A percentile compares a stretch with the other conserved stretches of the same genome.
phyloP scores from a whole-genome alignment of 2,329 filamentous ascomycete genomes.

The Beauveria brongniartii region DNA sequence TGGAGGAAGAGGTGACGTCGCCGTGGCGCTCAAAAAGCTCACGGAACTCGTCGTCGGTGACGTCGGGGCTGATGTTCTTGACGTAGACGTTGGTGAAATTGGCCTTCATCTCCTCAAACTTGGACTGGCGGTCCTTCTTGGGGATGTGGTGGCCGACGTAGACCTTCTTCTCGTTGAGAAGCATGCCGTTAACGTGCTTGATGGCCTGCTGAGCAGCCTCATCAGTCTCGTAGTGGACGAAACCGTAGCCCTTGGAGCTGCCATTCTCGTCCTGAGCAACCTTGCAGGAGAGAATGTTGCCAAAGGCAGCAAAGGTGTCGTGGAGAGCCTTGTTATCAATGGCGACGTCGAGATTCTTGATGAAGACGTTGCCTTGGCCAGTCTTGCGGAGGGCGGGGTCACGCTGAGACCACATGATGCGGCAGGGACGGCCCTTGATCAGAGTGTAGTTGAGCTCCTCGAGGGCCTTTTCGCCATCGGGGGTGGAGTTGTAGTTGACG shows the following conservation, averaged over 20 bases:
- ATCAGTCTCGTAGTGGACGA: slow-evolving; percentile 99
- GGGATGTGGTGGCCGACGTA: slow-evolving; percentile 98
- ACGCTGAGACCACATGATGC: slow-evolving; percentile 99
- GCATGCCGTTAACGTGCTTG: slow-evolving; percentile 99
- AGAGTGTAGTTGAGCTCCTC: slow-evolving; percentile 99
- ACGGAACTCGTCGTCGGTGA: slow-evolving; percentile 89
- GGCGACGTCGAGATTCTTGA: slow-evolving; percentile 98
- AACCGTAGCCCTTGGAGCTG: slow-evolving; percentile 97
- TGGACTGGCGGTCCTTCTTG: slow-evolving; percentile 99
- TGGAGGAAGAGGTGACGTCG: slow-evolving; percentile 89
- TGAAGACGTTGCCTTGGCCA: slow-evolving; percentile 98
- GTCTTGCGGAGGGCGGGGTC: slow-evolving; percentile 99
- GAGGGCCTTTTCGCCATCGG: slow-evolving; percentile 93
- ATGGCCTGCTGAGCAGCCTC: slow-evolving; percentile 95
- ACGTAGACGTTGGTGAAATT: slow-evolving; percentile 99
- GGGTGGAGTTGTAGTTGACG: slow-evolving; percentile 98
- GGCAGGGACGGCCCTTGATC: slow-evolving; percentile 97
- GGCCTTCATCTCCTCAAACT: slow-evolving; percentile 99
- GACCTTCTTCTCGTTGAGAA: slow-evolving; percentile 99
- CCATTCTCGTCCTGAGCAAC: slow-evolving; percentile 95
- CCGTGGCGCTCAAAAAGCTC: slow-evolving; percentile 86
- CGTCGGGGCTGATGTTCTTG: slow-evolving; percentile 88
- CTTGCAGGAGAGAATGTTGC: slow-evolving; percentile 99
- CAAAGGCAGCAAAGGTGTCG: slow-evolving; percentile 97
- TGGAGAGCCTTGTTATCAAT: slow-evolving; percentile 99